Evolutionary conservation across 1,284 basidiomycete species (phyloP).

Genomic region (Laetiporus sulphureus): DNA sequence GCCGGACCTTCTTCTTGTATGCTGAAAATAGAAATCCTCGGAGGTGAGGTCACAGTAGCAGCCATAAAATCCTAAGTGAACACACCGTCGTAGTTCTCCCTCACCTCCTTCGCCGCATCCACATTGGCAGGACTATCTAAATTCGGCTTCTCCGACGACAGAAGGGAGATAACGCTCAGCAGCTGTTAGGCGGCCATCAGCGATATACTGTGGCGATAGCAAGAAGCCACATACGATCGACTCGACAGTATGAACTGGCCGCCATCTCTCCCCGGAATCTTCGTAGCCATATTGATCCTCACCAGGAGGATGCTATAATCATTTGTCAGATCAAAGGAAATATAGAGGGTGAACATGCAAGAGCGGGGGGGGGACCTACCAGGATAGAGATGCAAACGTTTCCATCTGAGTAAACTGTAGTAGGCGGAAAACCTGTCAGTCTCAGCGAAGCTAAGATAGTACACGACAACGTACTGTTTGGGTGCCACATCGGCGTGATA

Average conservation of each 20-base stretch:
- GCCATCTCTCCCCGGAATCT: slow-evolving; percentile 95
- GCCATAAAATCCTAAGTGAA: slow-evolving; percentile 6
- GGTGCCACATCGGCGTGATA: slow-evolving; percentile 97
- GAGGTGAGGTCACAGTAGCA: neutral
- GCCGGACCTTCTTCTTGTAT: slow-evolving; percentile 92
- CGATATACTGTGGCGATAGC: slow-evolving; percentile 3
- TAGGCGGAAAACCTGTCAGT: slow-evolving; percentile 1
- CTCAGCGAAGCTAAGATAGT: slow-evolving; percentile 19
- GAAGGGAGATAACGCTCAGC: slow-evolving; percentile 91
- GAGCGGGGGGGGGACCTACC: slow-evolving; percentile 45
- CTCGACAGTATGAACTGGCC: slow-evolving; percentile 95
- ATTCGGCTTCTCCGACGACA: slow-evolving; percentile 91
- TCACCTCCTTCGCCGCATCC: slow-evolving; percentile 90
- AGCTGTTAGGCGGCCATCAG: slow-evolving; percentile 47
- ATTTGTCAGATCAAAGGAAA: slow-evolving; percentile 22
- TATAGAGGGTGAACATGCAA: slow-evolving; percentile 92
- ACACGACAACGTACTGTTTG: slow-evolving; percentile 64
- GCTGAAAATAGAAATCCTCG: slow-evolving; percentile 27
- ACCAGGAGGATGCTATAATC: slow-evolving; percentile 81
- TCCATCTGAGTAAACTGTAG: slow-evolving; percentile 82
- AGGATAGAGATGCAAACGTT: slow-evolving; percentile 95
- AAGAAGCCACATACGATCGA: slow-evolving; percentile 73
- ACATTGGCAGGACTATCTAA: slow-evolving; percentile 96
- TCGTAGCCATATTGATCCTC: slow-evolving; percentile 99
- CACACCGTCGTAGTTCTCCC: slow-evolving; percentile 66